Evolutionary conservation across 805 yeast genomes (phyloP), one percentile per base, ranked within the genome.

Genomic region (Wickerhamomyces canadensis): DNA sequence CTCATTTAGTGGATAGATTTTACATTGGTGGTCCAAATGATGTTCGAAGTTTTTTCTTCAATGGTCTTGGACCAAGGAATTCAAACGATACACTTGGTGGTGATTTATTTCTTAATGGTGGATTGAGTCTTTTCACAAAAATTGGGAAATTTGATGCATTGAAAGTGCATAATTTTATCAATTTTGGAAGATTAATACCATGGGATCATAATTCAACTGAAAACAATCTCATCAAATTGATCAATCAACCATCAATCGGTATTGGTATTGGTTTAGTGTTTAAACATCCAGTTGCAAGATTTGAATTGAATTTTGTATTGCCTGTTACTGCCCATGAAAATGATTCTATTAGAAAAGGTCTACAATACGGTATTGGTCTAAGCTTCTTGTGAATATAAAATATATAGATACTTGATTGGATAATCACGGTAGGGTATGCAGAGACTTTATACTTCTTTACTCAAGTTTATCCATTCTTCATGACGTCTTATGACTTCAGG

Each of bases 21-120:
- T 85, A 80, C 52, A 66, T 84, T 31, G 95, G 96, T 14, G 96
- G 96, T 0, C 74, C 79, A 12, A 72, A 78, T 37, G 82, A 80
- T 37, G 76, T 87, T 21, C 67, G 83, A 40, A 87, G 89, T 1
- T 85, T 83, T 52, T 67, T 74, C 24, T 64, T 72, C 36, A 80
- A 80, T 63, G 76, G 85, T 1, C 57, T 84, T 25, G 89, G 93
- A 12, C 78, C 80, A 2, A 67, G 76, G 40, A 76, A 74, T 37
- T 59, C 61, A 4, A 61, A 59, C 5, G 80, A 77, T 48, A 66
- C 78, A 4, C 44, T 78, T 5, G 96, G 96, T 6, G 96, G 95
- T 6, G 74, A 76, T 41, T 58, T 69, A 1, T 78, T 68, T 51
- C 57, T 72, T 35, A 73, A 82, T 22, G 60, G 73, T 18, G 84